Base-by-base conservation (phyloP, 192 early-diverging fungal genomes). In the Gonapodya sp. region DNA sequence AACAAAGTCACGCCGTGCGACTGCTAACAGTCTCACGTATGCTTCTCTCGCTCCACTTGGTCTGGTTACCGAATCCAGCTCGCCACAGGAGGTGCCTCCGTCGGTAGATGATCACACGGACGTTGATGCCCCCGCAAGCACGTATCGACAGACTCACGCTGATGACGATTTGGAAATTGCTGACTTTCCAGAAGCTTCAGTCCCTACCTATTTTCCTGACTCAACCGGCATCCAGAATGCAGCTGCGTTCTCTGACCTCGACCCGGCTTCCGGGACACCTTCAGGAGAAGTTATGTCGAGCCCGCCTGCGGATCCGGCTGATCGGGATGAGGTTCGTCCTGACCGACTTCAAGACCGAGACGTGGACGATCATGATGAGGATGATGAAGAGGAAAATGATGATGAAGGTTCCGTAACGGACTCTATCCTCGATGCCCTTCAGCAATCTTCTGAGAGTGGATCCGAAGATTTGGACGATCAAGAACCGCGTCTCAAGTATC, bases 401-500 rank as follows among this genome's bases (percentile, higher is more conserved):
- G 31, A 79, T 34, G 79, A 79, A 1, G 79, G 36, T 0, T 32
- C 8, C 73, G 46, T 24, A 8, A 64, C 46, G 8, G 46, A 64
- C 46, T 64, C 46, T 8, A 64, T 64, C 24, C 24, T 64, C 8
- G 46, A 64, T 24, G 46, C 46, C 46, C 46, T 64, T 16, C 46
- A 64, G 46, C 46, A 64, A 64, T 64, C 46, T 16, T 64, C 46
- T 16, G 46, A 64, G 46, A 24, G 24, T 64, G 46, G 46, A 16
- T 64, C 46, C 8, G 74, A 81, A 81, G 30, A 81, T 0, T 92
- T 93, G 16, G 93, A 94, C 1, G 95, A 97, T 35, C 94, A 95
- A 35, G 97, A 98, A 84, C 97, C 97, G 24, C 92, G 93, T 81
- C 88, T 98, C 36, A 92, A 94, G 79, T 98, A 97, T 85, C 91